phyloP scores from a whole-genome alignment of 805 yeast species.

The Millerago galiae region DNA sequence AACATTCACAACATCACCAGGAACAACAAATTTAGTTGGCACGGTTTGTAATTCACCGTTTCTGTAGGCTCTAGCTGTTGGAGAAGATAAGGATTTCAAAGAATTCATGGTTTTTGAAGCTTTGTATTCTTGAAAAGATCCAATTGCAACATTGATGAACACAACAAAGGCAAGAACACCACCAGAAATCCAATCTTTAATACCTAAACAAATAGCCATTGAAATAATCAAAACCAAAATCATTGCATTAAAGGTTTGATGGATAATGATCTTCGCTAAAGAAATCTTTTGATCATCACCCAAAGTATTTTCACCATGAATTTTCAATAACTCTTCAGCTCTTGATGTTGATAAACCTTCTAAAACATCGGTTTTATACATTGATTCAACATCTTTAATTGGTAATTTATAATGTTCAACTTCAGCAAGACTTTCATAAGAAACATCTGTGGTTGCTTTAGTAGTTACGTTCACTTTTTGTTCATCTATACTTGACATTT shows the following conservation, averaged over 20 bases:
- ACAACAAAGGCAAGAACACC: slow-evolving; percentile 74
- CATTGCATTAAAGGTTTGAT: slow-evolving; percentile 75
- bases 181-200: slow-evolving; percentile 75
- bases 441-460: slow-evolving; percentile 8
- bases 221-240: slow-evolving; percentile 63
- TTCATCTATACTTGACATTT: slow-evolving; percentile 12
- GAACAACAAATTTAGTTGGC: slow-evolving; percentile 60
- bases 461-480: slow-evolving; percentile 13
- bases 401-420: slow-evolving; percentile 24
- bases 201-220: slow-evolving; percentile 64
- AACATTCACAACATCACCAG: slow-evolving; percentile 62
- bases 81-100: slow-evolving; percentile 57
- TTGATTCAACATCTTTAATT: slow-evolving; percentile 30
- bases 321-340: slow-evolving; percentile 25
- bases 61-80: slow-evolving; percentile 63
- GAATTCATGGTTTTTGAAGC: slow-evolving; percentile 81
- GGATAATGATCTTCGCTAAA: slow-evolving; percentile 46
- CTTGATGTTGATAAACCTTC: slow-evolving; percentile 40
- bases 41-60: slow-evolving; percentile 50
- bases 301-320: slow-evolving; percentile 53
- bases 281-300: slow-evolving; percentile 57
- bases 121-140: slow-evolving; percentile 62
- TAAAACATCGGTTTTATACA: slow-evolving; percentile 35
- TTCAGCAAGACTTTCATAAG: slow-evolving; percentile 12
- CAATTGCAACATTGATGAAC: slow-evolving; percentile 55